Conservation (phyloP, 768 basidiomycete genomes). For the Kwoniella pini region DNA sequence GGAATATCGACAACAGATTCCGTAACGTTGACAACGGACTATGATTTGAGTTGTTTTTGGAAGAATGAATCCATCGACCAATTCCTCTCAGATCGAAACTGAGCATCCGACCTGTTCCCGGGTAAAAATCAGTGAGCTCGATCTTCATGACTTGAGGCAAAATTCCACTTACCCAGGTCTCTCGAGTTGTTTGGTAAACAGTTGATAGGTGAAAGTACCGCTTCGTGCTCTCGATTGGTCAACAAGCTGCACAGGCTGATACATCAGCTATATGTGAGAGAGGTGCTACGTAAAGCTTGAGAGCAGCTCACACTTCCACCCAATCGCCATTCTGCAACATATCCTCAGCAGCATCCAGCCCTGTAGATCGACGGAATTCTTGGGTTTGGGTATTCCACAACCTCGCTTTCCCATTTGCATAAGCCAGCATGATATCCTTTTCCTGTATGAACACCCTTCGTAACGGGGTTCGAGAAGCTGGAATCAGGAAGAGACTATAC, state of each 20-base stretch:
- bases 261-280: neutral
- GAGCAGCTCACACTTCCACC: conserved; percentile 65
- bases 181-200: neutral
- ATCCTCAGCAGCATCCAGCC: conserved; percentile 72
- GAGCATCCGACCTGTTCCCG: conserved; percentile 27
- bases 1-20: conserved; percentile 63
- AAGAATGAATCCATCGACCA: conserved; percentile 23
- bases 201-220: neutral
- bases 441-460: conserved; percentile 65
- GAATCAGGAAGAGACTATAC: conserved; percentile 72
- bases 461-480: conserved; percentile 73
- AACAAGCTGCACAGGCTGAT: neutral
- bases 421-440: conserved; percentile 72
- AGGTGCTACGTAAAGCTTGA: neutral
- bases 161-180: neutral
- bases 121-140: too few species aligned
- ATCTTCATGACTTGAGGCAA: too few species aligned
- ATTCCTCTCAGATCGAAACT: conserved; percentile 21
- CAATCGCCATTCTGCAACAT: conserved; percentile 72
- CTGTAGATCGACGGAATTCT: conserved; percentile 84
- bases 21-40: conserved; percentile 61
- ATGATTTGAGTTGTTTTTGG: conserved; percentile 43
- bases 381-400: conserved; percentile 81
- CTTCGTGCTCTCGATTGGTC: neutral
- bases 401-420: conserved; percentile 72